Evolutionary conservation across 208 protist species (phyloP).

Genomic region (Naegleria fowleri): DNA sequence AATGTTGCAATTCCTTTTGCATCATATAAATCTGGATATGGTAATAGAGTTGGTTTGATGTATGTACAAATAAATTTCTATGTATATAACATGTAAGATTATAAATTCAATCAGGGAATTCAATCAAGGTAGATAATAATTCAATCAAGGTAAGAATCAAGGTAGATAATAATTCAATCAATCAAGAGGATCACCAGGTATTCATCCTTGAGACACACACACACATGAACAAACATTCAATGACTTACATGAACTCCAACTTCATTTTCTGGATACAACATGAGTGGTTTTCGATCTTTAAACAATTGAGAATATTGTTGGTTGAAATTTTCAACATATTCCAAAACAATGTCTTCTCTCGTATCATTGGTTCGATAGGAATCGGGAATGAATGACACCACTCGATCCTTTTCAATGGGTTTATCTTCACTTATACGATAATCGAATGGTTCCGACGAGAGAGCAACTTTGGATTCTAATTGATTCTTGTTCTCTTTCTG

Average conservation of each 20-base stretch:
- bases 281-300: slow-evolving; percentile 60
- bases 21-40: slow-evolving; percentile 69
- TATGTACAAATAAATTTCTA: slow-evolving; percentile 80
- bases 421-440: no score
- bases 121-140: no score
- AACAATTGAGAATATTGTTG: slow-evolving; percentile 65
- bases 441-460: background rate
- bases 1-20: slow-evolving; percentile 55
- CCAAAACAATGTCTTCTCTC: slow-evolving; percentile 58
- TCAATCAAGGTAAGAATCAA: no score
- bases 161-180: no score
- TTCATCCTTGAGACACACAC: no score
- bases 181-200: background rate
- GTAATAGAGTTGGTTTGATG: slow-evolving; percentile 67
- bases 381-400: slow-evolving; percentile 43
- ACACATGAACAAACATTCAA: no score
- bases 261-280: slow-evolving; percentile 70
- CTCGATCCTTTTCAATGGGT: background rate
- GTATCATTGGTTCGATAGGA: slow-evolving; percentile 60
- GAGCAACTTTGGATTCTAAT: background rate
- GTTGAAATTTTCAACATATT: slow-evolving; percentile 58
- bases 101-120: background rate
- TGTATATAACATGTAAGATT: slow-evolving; percentile 15
- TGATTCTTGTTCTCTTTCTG: background rate
- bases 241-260: slow-evolving; percentile 37